Evolutionary conservation across 2,329 filamentous ascomycete genomes (phyloP).

Genomic region (Chrysoporthe puriensis): DNA sequence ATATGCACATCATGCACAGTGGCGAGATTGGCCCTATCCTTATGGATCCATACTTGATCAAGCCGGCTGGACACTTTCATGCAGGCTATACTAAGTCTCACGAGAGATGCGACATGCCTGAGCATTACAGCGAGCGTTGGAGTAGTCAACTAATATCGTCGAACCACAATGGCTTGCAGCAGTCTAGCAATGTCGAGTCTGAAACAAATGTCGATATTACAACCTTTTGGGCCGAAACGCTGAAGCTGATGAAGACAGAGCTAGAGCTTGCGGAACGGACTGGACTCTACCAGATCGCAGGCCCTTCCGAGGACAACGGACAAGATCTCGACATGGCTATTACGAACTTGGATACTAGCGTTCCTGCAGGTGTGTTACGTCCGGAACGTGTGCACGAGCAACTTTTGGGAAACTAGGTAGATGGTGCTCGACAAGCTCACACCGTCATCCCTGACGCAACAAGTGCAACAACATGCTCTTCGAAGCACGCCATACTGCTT

Average conservation of each 20-base stretch:
- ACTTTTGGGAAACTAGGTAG: background rate
- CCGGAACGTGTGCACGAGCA: background rate
- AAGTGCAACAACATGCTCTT: background rate
- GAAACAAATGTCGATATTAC: background rate
- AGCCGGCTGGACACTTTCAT: slow-evolving; percentile 6
- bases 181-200: background rate
- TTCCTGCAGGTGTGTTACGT: background rate
- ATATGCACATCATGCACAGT: background rate
- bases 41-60: background rate
- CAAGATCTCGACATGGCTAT: background rate
- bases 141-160: background rate
- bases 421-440: background rate
- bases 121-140: background rate
- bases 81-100: background rate
- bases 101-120: background rate
- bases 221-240: background rate
- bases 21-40: background rate
- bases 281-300: background rate
- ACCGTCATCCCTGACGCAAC: background rate
- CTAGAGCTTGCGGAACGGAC: background rate
- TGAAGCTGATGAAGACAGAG: background rate
- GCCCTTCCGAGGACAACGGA: background rate
- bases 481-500: background rate
- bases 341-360: background rate
- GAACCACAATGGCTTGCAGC: background rate